These are phyloP conservation scores for Paracorniculantispora psalliotae DNA, from an alignment of 2,329 filamentous ascomycete genomes.

Conservation along the genomic window DNA sequence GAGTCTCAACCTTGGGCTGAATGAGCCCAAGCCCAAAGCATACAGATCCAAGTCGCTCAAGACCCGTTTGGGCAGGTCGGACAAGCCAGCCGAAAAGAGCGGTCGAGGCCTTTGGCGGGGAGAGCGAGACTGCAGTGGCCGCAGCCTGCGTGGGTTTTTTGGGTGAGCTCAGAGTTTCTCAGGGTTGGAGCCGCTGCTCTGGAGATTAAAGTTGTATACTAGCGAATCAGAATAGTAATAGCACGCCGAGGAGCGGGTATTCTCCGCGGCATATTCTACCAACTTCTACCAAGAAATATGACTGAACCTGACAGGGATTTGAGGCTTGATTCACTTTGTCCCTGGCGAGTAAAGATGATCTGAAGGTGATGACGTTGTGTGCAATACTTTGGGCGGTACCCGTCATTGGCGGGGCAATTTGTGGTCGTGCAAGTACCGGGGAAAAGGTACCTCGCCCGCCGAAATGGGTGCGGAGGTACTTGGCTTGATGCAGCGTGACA, in stretches of 20 bases:
- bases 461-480: not conserved
- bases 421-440: not conserved
- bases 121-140: constrained; percentile 11
- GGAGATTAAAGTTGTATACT: not conserved
- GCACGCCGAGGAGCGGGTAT: not conserved
- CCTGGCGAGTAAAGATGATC: not conserved
- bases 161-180: not conserved
- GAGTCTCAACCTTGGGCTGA: not conserved
- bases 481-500: not conserved
- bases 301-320: constrained; percentile 10
- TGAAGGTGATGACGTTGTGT: constrained; percentile 10
- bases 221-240: constrained; percentile 12
- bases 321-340: not conserved
- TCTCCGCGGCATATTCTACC: constrained; percentile 1
- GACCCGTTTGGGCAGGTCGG: constrained; percentile 9
- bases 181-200: not conserved
- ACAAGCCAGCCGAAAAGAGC: constrained; percentile 5
- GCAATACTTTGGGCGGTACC: not conserved
- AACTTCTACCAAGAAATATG: constrained; percentile 6
- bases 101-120: constrained; percentile 7
- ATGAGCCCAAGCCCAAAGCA: not conserved
- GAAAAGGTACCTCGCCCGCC: not conserved
- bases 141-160: constrained; percentile 14
- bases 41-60: constrained; percentile 11
- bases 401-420: constrained; percentile 3